A percentile compares a stretch with the other conserved stretches of the same genome.
phyloP scores from a whole-genome alignment of 2,329 filamentous ascomycete species.

The Fusarium nisikadoi region DNA sequence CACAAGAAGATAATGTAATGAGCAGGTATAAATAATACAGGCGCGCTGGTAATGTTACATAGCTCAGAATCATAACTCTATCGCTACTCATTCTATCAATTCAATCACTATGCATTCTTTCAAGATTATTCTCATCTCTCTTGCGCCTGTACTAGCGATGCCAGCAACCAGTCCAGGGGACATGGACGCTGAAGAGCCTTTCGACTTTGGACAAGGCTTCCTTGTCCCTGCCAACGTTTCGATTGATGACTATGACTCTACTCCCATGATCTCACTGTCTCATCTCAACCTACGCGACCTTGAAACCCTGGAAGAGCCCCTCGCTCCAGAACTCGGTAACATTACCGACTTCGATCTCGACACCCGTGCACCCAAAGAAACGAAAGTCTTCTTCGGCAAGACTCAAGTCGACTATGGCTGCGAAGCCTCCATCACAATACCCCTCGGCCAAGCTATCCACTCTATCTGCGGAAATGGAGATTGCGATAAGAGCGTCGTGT shows the following conservation, averaged over 20 bases:
- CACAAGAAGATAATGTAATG: fast-evolving
- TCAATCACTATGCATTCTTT: background rate
- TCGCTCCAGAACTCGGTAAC: background rate
- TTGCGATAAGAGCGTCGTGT: background rate
- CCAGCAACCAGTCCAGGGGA: background rate
- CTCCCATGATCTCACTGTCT: background rate
- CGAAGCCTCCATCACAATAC: background rate
- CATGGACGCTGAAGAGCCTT: background rate
- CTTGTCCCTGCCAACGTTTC: background rate
- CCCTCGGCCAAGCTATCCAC: background rate
- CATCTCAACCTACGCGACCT: background rate
- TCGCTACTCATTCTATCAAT: fast-evolving
- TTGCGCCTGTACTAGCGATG: background rate
- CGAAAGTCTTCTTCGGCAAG: background rate
- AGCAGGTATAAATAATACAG: background rate
- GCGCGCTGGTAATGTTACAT: fast-evolving
- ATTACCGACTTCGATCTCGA: background rate
- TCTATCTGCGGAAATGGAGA: background rate
- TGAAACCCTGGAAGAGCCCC: background rate
- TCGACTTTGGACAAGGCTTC: background rate
- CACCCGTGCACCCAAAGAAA: background rate
- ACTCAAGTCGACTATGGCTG: background rate
- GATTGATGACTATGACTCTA: background rate
- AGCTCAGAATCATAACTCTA: fast-evolving
- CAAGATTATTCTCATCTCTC: background rate